Evolutionary conservation across 1,284 basidiomycete species (phyloP), one percentile per base, ranked within the genome.

Genomic region (Tranzscheliella williamsii): DNA sequence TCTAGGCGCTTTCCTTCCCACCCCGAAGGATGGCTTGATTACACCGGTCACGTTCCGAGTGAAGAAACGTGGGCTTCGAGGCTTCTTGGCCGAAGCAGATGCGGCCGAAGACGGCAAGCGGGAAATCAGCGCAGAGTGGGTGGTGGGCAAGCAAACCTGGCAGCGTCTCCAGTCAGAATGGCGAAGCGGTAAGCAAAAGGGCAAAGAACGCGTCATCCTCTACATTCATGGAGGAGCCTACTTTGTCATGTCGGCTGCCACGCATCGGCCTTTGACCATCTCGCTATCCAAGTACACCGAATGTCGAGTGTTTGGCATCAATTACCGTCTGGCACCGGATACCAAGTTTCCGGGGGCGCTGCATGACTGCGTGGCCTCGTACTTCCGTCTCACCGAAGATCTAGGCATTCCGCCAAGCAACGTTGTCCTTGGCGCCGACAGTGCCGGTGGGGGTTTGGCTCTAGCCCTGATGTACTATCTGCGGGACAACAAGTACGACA

Each of bases 221-320:
- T 98, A 92, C 75, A 83, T 97, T 16, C 95, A 98, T 73, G 95
- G 94, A 43, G 94, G 90, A 85, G 93, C 93, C 39, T 97, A 96
- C 78, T 97, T 91, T 77, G 83, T 90, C 53, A 93, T 91, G 66
- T 92, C 89, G 68, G 89, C 94, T 15, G 89, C 92, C n/a, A 91
- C 90, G 0, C 92, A 96, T 78, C 84, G 94, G 33, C 82, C 91
- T 33, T 84, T 98, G 51, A 94, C 93, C 8, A 91, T 97, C 66
- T 89, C 90, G 6, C 81, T 97, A 45, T 89, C 91, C 26, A 93
- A 94, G 76, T 87, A 88, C 68, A 87, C 89, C 24, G 89, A 93
- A 72, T 87, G 91, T 23, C 85, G 95, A 24, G 86, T 97, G n/a
- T 97, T 97, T 79, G 90, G 90, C n/a, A 82, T 97, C 67, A 92